Evolutionary conservation across 768 basidiomycete genomes (phyloP), one percentile per base, ranked within the genome.

Genomic region (Nevesoporus exiguus): DNA sequence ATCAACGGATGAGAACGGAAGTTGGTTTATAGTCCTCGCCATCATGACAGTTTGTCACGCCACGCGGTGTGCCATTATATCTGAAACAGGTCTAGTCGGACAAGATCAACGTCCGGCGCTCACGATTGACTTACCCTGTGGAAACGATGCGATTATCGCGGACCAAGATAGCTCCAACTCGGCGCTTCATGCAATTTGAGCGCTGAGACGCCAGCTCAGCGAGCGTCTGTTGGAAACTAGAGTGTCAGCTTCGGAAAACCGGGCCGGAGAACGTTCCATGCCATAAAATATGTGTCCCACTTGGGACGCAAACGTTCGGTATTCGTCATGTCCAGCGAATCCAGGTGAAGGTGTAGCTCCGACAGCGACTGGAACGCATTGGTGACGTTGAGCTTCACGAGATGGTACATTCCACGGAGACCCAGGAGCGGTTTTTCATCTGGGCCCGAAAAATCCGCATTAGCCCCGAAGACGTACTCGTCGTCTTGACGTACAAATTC

Each of bases 271-370:
- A 47, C 31, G 41, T 42, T 24, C 52, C 79, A 55, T 55, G 88
- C 93, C 96, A 98, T 98, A 70, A 98, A 98, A 71, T 98, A 98
- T 0, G 86, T 83, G 67, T 98, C 96, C 96, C 96, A 98, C 15
- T 81, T 79, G 3, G 96, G 96, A 44, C 96, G 78, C 27, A 97
- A 71, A 51, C 91, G 82, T 61, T 90, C 85, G 2, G 79, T 72
- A 64, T 94, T 80, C 31, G 85, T 64, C 7, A 98, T 69, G 66
- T 95, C 76, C 37, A 96, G 61, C 2, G 73, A 65, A 55, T 89
- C 85, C 10, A 98, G 73, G 64, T 95, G 76, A 13, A 65, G 58
- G 61, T 85, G 73, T 0, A 98, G 72, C 5, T 74, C 74, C n/a
- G 73, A 55, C 15, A 86, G 53, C 29, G 76, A 73, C 25, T 69